A percentile compares a stretch with the other conserved stretches of the same genome.
Evolutionary conservation across 306 rosid genomes (phyloP).

Genomic region (Gastrolobium villosum): DNA sequence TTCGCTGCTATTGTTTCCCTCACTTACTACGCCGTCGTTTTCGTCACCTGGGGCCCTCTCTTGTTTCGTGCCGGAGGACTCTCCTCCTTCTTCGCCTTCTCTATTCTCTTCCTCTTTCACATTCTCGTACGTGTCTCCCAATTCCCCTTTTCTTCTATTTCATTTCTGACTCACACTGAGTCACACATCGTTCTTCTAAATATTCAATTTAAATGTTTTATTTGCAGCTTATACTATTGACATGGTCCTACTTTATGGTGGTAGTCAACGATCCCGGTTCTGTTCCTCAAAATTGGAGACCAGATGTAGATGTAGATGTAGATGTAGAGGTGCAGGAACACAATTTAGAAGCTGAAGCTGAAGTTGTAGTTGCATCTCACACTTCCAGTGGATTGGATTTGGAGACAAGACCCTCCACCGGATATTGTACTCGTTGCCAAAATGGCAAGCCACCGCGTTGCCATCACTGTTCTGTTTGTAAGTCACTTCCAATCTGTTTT

Average conservation of each 20-base stretch:
- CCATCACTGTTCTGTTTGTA: conserved; percentile 95
- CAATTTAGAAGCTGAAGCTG: conserved; percentile 55
- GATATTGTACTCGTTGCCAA: conserved; percentile 79
- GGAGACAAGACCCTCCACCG: conserved; percentile 55
- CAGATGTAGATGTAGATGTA: background rate
- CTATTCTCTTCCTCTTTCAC: conserved; percentile 67
- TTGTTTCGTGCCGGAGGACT: conserved; percentile 48
- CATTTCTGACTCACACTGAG: background rate
- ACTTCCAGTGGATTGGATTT: conserved; percentile 52
- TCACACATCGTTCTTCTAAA: background rate
- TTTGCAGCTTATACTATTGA: conserved; percentile 81
- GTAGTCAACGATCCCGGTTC: conserved; percentile 81
- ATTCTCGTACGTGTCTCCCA: conserved; percentile 54
- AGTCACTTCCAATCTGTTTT: conserved; percentile 40
- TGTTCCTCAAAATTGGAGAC: conserved; percentile 86
- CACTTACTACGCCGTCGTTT: conserved; percentile 84
- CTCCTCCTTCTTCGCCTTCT: conserved; percentile 62
- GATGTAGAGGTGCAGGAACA: conserved; percentile 51
- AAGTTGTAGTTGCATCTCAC: conserved; percentile 53
- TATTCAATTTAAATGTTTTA: background rate
- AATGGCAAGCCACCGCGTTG: conserved; percentile 91
- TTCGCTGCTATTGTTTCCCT: conserved; percentile 73
- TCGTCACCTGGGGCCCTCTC: conserved; percentile 77
- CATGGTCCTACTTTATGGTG: conserved; percentile 84
- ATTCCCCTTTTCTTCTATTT: background rate